These are phyloP conservation scores for Chloris gayana DNA, from an alignment of 176 grass and related monocot genomes.

Conservation along the genomic window DNA sequence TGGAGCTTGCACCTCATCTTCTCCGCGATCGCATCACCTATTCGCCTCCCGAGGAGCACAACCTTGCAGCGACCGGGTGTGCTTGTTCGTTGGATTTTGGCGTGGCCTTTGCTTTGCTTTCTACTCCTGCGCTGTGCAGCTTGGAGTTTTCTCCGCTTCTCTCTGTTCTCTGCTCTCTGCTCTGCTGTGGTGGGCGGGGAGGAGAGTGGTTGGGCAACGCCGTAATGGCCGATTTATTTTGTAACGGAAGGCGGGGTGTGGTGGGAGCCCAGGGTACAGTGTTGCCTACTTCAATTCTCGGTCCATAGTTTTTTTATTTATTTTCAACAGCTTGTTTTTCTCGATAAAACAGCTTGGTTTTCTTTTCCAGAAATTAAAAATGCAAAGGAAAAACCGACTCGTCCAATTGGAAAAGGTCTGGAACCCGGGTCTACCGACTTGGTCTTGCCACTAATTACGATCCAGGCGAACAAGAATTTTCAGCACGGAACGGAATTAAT, in stretches of 20 bases:
- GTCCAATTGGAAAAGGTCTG: not conserved
- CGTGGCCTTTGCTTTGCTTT: not conserved
- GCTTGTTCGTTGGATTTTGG: constrained; percentile 15
- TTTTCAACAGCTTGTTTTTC: no score
- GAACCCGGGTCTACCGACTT: not conserved
- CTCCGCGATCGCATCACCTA: constrained; percentile 24
- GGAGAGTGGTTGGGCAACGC: not conserved
- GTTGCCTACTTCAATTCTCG: not conserved
- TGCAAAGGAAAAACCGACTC: not conserved
- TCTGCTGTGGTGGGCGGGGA: not conserved
- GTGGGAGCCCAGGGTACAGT: not conserved
- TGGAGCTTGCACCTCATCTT: constrained; percentile 86
- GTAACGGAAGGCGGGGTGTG: not conserved
- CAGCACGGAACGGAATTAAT: not conserved
- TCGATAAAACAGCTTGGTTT: no score
- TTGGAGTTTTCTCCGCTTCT: not conserved
- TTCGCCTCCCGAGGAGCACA: not conserved
- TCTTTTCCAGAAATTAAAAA: not conserved
- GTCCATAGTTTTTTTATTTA: not conserved
- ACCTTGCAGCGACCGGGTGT: not conserved
- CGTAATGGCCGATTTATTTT: constrained; percentile 8
- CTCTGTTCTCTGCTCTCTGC: not conserved
- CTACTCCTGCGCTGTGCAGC: not conserved
- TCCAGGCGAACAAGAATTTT: not conserved
- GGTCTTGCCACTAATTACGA: not conserved